A percentile compares a stretch with the other conserved stretches of the same genome.
Conservation (phyloP, 2,329 filamentous ascomycete species). For the Neonectria neomacrospora region DNA sequence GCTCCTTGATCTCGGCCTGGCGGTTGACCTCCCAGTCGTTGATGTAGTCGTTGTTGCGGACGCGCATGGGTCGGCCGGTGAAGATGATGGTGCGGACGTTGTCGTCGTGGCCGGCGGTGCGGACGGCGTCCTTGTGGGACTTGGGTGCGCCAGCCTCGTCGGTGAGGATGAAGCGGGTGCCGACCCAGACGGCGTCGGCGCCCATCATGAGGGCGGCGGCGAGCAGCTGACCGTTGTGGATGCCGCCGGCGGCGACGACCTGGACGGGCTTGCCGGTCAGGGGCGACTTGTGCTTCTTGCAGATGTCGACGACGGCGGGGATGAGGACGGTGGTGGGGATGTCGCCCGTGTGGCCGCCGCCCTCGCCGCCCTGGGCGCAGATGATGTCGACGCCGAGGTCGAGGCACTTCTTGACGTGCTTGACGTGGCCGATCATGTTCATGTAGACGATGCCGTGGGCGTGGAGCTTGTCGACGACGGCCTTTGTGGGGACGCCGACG, state of each 20-base stretch:
- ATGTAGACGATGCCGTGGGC: conserved; percentile 90
- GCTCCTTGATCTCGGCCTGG: conserved; percentile 87
- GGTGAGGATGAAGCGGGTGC: conserved; percentile 92
- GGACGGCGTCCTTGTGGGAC: conserved; percentile 94
- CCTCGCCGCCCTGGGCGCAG: conserved; percentile 97
- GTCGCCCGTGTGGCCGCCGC: conserved; percentile 95
- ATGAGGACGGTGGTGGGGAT: conserved; percentile 93
- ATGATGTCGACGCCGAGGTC: conserved; percentile 94
- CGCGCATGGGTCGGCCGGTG: conserved; percentile 93
- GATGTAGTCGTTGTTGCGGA: conserved; percentile 94
- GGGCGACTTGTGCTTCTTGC: conserved; percentile 83
- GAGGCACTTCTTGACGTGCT: conserved; percentile 97
- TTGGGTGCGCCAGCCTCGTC: conserved; percentile 95
- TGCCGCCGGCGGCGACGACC: conserved; percentile 92
- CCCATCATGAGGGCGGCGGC: conserved; percentile 94
- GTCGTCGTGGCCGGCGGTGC: conserved; percentile 91
- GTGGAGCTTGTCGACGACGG: conserved; percentile 91
- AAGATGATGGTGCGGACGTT: conserved; percentile 98
- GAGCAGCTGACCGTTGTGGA: conserved; percentile 91
- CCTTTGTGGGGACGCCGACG: conserved; percentile 90
- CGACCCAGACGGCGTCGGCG: conserved; percentile 93
- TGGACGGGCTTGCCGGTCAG: conserved; percentile 89
- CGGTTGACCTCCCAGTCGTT: conserved; percentile 96
- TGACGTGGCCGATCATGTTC: conserved; percentile 99
- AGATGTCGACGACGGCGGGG: conserved; percentile 86